Percentiles rank a stretch among this genome's conserved stretches.
phyloP scores from a whole-genome alignment of 371 early-diverging fungal genomes.

The Batkoa obscura region DNA sequence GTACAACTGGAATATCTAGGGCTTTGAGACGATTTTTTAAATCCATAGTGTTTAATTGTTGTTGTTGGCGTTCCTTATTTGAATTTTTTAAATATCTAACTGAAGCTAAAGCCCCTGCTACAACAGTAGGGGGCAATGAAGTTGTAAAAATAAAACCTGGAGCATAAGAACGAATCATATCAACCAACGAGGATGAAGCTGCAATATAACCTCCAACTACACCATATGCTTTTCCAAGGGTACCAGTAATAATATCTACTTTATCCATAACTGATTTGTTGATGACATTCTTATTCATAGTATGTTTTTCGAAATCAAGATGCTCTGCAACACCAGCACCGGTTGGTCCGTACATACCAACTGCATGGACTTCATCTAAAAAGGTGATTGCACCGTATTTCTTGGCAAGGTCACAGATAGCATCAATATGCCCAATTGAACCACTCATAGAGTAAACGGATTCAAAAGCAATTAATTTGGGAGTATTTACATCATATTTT shows the following conservation, averaged over 20 bases:
- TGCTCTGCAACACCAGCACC: slow-evolving; percentile 97
- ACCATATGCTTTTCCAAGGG: slow-evolving; percentile 95
- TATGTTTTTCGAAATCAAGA: slow-evolving; percentile 55
- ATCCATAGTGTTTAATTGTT: slow-evolving; percentile 73
- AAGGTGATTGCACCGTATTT: slow-evolving; percentile 97
- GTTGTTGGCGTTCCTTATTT: slow-evolving; percentile 61
- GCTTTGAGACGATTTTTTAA: slow-evolving; percentile 64
- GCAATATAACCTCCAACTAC: slow-evolving; percentile 97
- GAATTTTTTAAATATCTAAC: slow-evolving; percentile 77
- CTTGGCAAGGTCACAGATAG: slow-evolving; percentile 77
- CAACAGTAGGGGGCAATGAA: slow-evolving; percentile 86
- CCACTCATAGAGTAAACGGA: slow-evolving; percentile 98
- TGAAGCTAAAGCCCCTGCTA: slow-evolving; percentile 76
- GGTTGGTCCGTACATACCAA: slow-evolving; percentile 93
- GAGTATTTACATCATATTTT: slow-evolving; percentile 50
- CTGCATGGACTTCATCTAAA: slow-evolving; percentile 96
- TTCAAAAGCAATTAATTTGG: slow-evolving; percentile 96
- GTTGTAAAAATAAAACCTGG: slow-evolving; percentile 99
- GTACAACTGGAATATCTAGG: slow-evolving; percentile 86
- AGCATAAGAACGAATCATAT: slow-evolving; percentile 94
- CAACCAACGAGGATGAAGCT: slow-evolving; percentile 68
- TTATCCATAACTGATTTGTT: slow-evolving; percentile 52
- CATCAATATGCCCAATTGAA: slow-evolving; percentile 87
- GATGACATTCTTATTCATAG: slow-evolving; percentile 18
- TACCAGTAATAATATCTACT: slow-evolving; percentile 94